Evolutionary conservation across 164 flowering plant genomes (phyloP), one percentile per base, ranked within the genome.

Genomic region (Vitis rupestris): DNA sequence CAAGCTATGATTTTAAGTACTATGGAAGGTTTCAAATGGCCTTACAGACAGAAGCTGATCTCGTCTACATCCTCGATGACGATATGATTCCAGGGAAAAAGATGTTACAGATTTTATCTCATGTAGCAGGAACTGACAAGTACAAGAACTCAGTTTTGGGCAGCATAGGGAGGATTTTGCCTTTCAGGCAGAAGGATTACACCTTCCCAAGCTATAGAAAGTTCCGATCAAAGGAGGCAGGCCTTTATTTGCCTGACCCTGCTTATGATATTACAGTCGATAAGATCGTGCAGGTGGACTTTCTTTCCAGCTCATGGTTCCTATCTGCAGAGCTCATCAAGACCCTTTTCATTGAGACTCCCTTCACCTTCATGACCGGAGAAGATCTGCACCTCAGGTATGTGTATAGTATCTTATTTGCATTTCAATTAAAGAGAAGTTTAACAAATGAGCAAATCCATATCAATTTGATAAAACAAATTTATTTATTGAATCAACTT

Each of bases 371-470:
- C 84, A 79, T 77, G 81, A 95, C 98, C 2, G 99, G 99, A 0
- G 99, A 95, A 84, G 98, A 95, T 86, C 85, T 95, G 37, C 99
- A 95, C 72, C 91, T 95, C 57, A 95, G 99, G 99, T 95, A 85
- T 4, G 70, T 66, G 1, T 50, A 53, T n/a, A 1, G 47, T n/a
- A 47, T 64, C 54, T 9, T 59, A 0, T 65, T 8, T 17, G 10
- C 27, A 4, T 69, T 50, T 23, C 10, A 10, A 56, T 17, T 56
- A 16, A 56, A 9, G 27, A 56, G 9, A 7, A 56, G 59, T 16
- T 56, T 16, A 56, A 56, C 11, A 10, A 19, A 56, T 19, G 59
- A 23, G 29, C 23, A 6, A n/a, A 56, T n/a, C 27, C 59, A 10
- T 17, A n/a, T 56, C 16, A n/a, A 19, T 56, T 4, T 56, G 59